Evolutionary conservation across 768 basidiomycete genomes (phyloP), one percentile per base, ranked within the genome.

Genomic region (Sarcodon sp.): DNA sequence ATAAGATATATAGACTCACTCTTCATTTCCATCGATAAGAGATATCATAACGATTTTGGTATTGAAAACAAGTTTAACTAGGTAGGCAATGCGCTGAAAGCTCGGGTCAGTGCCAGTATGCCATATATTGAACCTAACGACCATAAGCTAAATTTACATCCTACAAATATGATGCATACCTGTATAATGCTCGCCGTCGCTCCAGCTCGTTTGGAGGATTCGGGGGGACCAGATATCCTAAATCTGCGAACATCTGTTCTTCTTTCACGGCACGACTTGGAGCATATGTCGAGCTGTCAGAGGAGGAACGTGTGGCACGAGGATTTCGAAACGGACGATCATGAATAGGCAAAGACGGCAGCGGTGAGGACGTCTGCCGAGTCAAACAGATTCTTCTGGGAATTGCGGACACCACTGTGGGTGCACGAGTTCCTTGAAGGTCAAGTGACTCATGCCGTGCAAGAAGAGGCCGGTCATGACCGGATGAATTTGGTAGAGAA

Each of bases 21-120:
- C 85, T 50, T 87, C 83, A 38, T 80, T 78, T 10, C 79, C 80
- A 59, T 94, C 91, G n/a, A 91, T 72, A 35, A 94, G 66, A 7
- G 83, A 78, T 16, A 97, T 86, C 18, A 79, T 62, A 2, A 93
- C 91, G 11, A 85, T 81, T 60, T 87, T 87, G 1, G 91, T 87
- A 57, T 75, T 85, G 64, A 97, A 97, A 6, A 97, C 93, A 36
- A 96, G 69, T 66, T 93, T 93, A 36, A 86, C 87, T 27, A 97
- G 75, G 61, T 94, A 90, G 12, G 83, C 87, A 54, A 96, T 93
- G 13, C 93, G 78, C 63, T 96, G 92, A 59, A 97, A 96, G 60
- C 94, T 93, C 52, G 77, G 69, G 61, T 97, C 93, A 7, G 81
- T 70, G 12, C 80, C 79, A 0, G 90, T 92, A 53, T 87, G 79